Evolutionary conservation across 495 filamentous ascomycete species (phyloP).

Genomic region (Aspergillus sparsus): DNA sequence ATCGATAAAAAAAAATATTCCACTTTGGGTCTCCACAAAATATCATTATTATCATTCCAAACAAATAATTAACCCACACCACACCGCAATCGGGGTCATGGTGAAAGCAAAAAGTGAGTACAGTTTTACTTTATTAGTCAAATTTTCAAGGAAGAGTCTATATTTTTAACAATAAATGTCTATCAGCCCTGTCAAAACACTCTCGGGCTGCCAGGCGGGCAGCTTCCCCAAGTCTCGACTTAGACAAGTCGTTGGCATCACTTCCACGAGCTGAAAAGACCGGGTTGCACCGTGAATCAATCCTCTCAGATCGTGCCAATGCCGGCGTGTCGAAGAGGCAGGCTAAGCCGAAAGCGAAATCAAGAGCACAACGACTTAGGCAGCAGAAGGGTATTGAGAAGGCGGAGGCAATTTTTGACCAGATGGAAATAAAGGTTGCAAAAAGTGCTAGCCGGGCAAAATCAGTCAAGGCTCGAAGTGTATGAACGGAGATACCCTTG

Average conservation of each 20-base stretch:
- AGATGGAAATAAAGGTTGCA: slow-evolving; percentile 66
- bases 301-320: slow-evolving; percentile 58
- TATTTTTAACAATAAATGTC: slow-evolving; percentile 24
- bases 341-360: slow-evolving; percentile 58
- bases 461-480: slow-evolving; percentile 51
- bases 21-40: slow-evolving; percentile 1
- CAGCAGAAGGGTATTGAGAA: slow-evolving; percentile 72
- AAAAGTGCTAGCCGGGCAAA: slow-evolving; percentile 63
- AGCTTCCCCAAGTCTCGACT: slow-evolving; percentile 67
- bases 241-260: slow-evolving; percentile 72
- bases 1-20: slow-evolving; percentile 43
- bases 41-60: not conserved
- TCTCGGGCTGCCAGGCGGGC: slow-evolving; percentile 75
- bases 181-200: slow-evolving; percentile 53
- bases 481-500: slow-evolving; percentile 25
- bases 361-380: slow-evolving; percentile 63
- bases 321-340: slow-evolving; percentile 70
- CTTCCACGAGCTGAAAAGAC: slow-evolving; percentile 57
- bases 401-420: slow-evolving; percentile 70
- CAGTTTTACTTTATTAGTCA: not conserved
- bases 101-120: slow-evolving; percentile 48
- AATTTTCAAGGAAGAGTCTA: not conserved
- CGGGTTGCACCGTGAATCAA: slow-evolving; percentile 52
- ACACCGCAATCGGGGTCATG: slow-evolving; percentile 36
- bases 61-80: no score